Conservation (phyloP, 495 filamentous ascomycete species). For the Penicillium fimorum region DNA sequence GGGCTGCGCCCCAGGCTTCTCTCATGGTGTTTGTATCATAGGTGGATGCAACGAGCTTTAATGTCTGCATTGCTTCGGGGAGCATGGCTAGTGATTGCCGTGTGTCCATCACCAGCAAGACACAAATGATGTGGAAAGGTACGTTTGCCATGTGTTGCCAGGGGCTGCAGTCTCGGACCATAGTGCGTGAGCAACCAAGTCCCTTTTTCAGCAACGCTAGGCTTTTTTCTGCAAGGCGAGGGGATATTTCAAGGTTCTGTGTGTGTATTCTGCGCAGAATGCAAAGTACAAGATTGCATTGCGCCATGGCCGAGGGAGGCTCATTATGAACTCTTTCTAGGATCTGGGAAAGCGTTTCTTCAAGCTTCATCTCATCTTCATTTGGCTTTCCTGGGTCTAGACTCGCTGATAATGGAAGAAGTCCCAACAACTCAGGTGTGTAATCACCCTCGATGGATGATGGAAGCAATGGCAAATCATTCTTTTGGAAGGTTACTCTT, state of each 20-base stretch:
- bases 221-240: slow-evolving; percentile 25
- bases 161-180: slow-evolving; percentile 35
- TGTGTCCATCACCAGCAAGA: slow-evolving; percentile 51
- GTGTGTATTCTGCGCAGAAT: slow-evolving; percentile 45
- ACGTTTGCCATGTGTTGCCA: slow-evolving; percentile 55
- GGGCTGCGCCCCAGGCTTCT: slow-evolving; percentile 50
- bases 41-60: slow-evolving; percentile 38
- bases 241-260: slow-evolving; percentile 34
- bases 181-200: slow-evolving; percentile 32
- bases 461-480: slow-evolving; percentile 24
- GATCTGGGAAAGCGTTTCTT: slow-evolving; percentile 21
- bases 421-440: slow-evolving; percentile 37
- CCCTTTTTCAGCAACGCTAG: slow-evolving; percentile 27
- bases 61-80: slow-evolving; percentile 44
- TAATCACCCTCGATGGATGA: slow-evolving; percentile 28
- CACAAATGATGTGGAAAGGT: slow-evolving; percentile 52
- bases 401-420: slow-evolving; percentile 37
- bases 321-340: slow-evolving; percentile 31
- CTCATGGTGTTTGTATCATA: slow-evolving; percentile 45
- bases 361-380: slow-evolving; percentile 30
- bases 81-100: slow-evolving; percentile 43
- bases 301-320: slow-evolving; percentile 42
- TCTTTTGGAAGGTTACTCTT: slow-evolving; percentile 34
- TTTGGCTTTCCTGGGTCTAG: slow-evolving; percentile 34
- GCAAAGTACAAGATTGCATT: slow-evolving; percentile 50